These are phyloP conservation scores for Pholiota conissans DNA, from an alignment of 768 basidiomycete genomes.

Conservation along the genomic window DNA sequence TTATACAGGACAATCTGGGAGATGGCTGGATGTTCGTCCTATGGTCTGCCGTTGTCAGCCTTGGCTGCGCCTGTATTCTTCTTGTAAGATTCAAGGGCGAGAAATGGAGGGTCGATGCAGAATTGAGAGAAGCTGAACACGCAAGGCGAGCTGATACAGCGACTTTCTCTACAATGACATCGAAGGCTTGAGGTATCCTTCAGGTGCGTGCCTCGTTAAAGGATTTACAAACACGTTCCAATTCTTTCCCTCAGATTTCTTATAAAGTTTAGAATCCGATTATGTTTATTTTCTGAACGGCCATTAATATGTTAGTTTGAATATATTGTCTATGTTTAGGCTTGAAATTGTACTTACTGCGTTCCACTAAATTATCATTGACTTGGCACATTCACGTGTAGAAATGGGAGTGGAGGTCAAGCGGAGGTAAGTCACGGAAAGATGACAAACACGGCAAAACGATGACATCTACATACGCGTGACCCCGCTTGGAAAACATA, in stretches of 20 bases:
- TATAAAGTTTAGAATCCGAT: too few species aligned
- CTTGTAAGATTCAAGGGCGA: conserved; percentile 60
- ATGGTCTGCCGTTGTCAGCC: conserved; percentile 48
- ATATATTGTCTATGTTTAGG: too few species aligned
- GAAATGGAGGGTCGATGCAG: conserved; percentile 55
- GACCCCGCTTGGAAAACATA: background rate
- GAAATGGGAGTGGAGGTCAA: too few species aligned
- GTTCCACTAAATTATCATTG: too few species aligned
- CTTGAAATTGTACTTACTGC: too few species aligned
- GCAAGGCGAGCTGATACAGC: background rate
- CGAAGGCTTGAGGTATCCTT: conserved; percentile 1
- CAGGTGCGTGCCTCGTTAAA: too few species aligned
- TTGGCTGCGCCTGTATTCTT: conserved; percentile 56
- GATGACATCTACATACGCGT: background rate
- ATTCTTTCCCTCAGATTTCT: too few species aligned
- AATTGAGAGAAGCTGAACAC: conserved; percentile 35
- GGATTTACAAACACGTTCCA: too few species aligned
- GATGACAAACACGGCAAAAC: background rate
- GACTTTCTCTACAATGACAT: background rate
- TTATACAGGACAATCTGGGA: conserved; percentile 58
- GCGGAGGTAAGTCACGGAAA: too few species aligned
- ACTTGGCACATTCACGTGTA: too few species aligned
- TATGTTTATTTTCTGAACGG: too few species aligned
- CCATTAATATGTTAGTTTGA: too few species aligned
- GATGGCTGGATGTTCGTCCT: conserved; percentile 80